Conservation (phyloP, 306 rosid genomes). For the Cucumis cinereus region DNA sequence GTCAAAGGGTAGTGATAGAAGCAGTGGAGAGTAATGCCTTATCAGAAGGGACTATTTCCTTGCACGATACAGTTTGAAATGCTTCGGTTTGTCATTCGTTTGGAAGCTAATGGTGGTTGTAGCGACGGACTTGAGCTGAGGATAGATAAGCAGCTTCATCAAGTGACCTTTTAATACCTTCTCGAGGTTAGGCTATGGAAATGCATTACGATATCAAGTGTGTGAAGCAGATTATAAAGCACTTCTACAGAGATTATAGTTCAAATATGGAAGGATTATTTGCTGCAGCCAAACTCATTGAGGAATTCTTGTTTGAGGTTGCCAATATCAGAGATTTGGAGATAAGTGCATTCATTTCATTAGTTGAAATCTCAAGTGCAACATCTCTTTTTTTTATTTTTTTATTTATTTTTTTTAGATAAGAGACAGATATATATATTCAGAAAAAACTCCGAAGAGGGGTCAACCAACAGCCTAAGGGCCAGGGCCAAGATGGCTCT, state of each 20-base stretch:
- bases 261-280: constrained; percentile 19
- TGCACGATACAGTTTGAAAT: constrained; percentile 27
- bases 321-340: constrained; percentile 27
- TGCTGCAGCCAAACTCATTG: constrained; percentile 33
- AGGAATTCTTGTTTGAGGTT: constrained; percentile 26
- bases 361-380: constrained; percentile 37
- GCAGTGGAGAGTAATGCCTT: constrained; percentile 41
- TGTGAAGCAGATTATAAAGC: constrained; percentile 22
- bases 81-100: constrained; percentile 17
- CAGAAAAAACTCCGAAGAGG: too few species aligned
- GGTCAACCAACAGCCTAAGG: too few species aligned
- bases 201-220: constrained; percentile 23
- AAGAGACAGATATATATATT: too few species aligned
- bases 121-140: constrained; percentile 28
- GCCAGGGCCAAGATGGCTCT: too few species aligned
- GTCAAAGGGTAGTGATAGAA: constrained; percentile 35
- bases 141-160: constrained; percentile 37
- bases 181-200: constrained; percentile 18
- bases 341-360: constrained; percentile 16
- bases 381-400: too few species aligned
- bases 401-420: too few species aligned
- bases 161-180: constrained; percentile 31
- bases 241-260: constrained; percentile 20
- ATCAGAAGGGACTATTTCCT: constrained; percentile 15
- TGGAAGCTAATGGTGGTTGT: constrained; percentile 25